Conservation (phyloP, 768 basidiomycete genomes). For the Cystofilobasidium macerans region DNA sequence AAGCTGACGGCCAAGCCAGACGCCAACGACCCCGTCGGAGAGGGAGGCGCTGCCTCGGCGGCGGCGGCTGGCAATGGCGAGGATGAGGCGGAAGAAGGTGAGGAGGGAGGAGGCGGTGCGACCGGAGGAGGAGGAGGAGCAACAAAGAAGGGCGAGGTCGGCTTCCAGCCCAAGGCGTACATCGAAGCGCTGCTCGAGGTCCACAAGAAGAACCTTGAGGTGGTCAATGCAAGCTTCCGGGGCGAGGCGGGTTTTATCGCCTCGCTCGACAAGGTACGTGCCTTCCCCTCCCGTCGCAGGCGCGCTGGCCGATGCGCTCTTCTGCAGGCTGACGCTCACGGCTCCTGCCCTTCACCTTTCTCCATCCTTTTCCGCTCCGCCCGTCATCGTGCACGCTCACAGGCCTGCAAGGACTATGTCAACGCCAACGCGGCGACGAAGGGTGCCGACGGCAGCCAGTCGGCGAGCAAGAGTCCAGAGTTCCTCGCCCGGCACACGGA, state of each 20-base stretch:
- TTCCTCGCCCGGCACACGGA: slow-evolving; percentile 86
- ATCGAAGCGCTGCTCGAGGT: slow-evolving; percentile 86
- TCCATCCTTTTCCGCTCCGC: not conserved
- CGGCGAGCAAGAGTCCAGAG: slow-evolving; percentile 73
- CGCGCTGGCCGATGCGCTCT: not conserved
- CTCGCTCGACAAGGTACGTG: slow-evolving; percentile 55
- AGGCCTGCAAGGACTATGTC: slow-evolving; percentile 90
- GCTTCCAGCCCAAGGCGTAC: slow-evolving; percentile 84
- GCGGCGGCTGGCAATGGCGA: slow-evolving; percentile 35
- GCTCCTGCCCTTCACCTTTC: not conserved
- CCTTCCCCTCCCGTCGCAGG: not conserved
- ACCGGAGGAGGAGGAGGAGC: not conserved
- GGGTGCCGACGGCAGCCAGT: slow-evolving; percentile 47
- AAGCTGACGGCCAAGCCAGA: slow-evolving; percentile 44
- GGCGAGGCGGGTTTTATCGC: slow-evolving; percentile 90
- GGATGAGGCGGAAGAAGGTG: slow-evolving; percentile 15
- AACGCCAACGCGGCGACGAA: slow-evolving; percentile 78
- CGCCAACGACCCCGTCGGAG: no score
- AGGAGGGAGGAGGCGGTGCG: not conserved
- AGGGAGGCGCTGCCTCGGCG: not conserved
- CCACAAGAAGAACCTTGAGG: slow-evolving; percentile 80
- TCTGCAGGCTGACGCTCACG: not conserved
- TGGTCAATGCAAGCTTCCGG: slow-evolving; percentile 74
- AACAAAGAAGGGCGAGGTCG: not conserved
- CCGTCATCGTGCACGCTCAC: slow-evolving; percentile 30